Base-by-base conservation (phyloP, 371 early-diverging fungal genomes). In the Nematocida displodere region DNA sequence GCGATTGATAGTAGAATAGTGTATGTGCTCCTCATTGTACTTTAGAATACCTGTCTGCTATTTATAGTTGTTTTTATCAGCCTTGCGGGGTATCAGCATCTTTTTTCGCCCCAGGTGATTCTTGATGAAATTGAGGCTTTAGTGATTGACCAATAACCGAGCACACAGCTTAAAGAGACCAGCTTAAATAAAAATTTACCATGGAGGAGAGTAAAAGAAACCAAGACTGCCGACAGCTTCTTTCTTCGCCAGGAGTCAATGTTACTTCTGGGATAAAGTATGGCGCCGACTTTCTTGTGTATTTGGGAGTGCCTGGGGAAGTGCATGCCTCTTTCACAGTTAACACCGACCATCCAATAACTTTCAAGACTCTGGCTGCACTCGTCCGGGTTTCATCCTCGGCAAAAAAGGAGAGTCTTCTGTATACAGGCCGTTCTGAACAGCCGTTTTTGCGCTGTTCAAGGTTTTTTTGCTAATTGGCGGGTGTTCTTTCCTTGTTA, bases 381-480 rank as follows among this genome's bases (percentile, higher is more conserved):
- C 50, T 71, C 5, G 62, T 62, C n/a, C 46, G 75, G 8, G 62
- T 71, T 31, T 71, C 75, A 17, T 71, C 75, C 13, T 71, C 75
- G 7, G 52, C 75, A 2, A 71, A 71, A 44, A 71, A 71, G 31
- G 75, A 56, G 11, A 67, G 42, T 61, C 61, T 71, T 40, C 3
- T 59, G 3, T 33, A n/a, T 1, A 34, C 61, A 3, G 11, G 15
- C 15, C 36, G 36, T 13, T 5, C 42, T 17, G 39, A 5, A n/a
- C 17, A 29, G 1, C 47, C 56, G 28, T 71, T 71, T 31, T n/a
- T 49, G 13, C 37, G 33, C 29, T 71, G 47, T 53, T 42, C 11
- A 8, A 47, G 75, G 33, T 61, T 71, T 26, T 71, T 71, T 24
- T 0, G 29, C 11, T 61, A 56, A 46, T 34, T 7, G 29, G 11